These are phyloP conservation scores for Takashimella koratensis DNA, from an alignment of 1,284 basidiomycete species.

Conservation along the genomic window DNA sequence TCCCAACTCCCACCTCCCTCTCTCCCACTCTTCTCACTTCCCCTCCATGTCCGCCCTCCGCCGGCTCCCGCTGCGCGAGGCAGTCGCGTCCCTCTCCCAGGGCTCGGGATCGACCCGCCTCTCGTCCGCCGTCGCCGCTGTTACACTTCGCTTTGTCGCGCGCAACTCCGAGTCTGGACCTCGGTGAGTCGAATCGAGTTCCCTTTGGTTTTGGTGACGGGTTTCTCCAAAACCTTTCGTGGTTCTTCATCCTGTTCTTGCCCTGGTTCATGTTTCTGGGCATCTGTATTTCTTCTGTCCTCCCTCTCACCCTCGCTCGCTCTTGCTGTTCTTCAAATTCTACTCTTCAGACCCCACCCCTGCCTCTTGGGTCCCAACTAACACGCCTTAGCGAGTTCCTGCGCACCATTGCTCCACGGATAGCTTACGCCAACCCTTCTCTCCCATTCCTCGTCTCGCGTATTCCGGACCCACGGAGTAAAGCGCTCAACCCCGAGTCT, in stretches of 20 bases:
- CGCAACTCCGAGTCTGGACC: conserved; percentile 32
- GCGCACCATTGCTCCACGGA: conserved; percentile 27
- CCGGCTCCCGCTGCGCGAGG: conserved; percentile 25
- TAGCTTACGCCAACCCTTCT: conserved; percentile 42
- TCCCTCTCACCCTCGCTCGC: not conserved
- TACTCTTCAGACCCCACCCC: too few relatives aligned
- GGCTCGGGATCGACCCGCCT: conserved; percentile 23
- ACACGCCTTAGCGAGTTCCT: conserved; percentile 44
- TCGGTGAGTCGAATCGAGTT: conserved; percentile 30
- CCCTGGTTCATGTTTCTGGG: too few relatives aligned
- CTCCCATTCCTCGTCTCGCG: conserved; percentile 29
- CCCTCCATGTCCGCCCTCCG: conserved; percentile 15
- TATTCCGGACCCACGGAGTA: conserved; percentile 26
- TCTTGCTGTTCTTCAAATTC: not conserved
- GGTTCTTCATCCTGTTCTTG: too few relatives aligned
- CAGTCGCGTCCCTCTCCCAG: conserved; percentile 17
- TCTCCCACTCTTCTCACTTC: not conserved
- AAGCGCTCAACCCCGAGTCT: conserved; percentile 21
- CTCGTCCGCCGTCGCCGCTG: conserved; percentile 17
- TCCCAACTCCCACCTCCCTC: not conserved
- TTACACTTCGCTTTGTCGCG: conserved; percentile 28
- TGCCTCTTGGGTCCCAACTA: too few relatives aligned
- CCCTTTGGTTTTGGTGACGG: too few relatives aligned
- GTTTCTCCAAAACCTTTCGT: too few relatives aligned
- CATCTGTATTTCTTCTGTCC: too few relatives aligned